Conservation (phyloP, 352 stramenopile species). For the Phytophthora ramorum region DNA sequence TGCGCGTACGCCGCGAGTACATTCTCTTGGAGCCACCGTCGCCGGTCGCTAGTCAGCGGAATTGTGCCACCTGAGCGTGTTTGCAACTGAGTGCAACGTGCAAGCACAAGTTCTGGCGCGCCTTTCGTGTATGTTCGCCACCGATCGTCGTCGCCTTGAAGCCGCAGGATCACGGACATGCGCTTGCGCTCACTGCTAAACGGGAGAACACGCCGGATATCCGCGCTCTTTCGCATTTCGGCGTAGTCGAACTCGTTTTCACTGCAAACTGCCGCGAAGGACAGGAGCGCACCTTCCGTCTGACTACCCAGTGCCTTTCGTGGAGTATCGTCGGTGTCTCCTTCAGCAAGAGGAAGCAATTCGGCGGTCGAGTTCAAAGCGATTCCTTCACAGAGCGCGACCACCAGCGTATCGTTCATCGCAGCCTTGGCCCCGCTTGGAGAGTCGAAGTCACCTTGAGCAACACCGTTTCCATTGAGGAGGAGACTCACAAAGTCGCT, state of each 20-base stretch:
- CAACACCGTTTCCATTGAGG: background rate
- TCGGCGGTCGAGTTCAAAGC: conserved; percentile 88
- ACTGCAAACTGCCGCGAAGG: conserved; percentile 33
- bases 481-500: conserved; percentile 15
- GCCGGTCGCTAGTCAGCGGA: conserved; percentile 11
- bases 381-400: conserved; percentile 76
- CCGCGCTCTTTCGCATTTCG: conserved; percentile 21
- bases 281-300: conserved; percentile 60
- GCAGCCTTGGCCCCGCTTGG: background rate
- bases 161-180: conserved; percentile 92
- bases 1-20: conserved; percentile 74
- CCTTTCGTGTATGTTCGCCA: conserved; percentile 56
- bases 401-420: conserved; percentile 15
- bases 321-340: conserved; percentile 9
- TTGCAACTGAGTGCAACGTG: conserved; percentile 40
- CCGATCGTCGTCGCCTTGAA: conserved; percentile 19
- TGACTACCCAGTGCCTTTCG: conserved; percentile 48
- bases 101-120: conserved; percentile 64
- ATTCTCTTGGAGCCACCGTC: conserved; percentile 23
- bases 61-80: conserved; percentile 20
- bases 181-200: conserved; percentile 95
- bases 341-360: conserved; percentile 46
- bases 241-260: conserved; percentile 39
- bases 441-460: conserved; percentile 25
- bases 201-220: conserved; percentile 54